These are phyloP conservation scores for Amphibolis antarctica DNA, from an alignment of 106 monocot genomes.

Conservation along the genomic window DNA sequence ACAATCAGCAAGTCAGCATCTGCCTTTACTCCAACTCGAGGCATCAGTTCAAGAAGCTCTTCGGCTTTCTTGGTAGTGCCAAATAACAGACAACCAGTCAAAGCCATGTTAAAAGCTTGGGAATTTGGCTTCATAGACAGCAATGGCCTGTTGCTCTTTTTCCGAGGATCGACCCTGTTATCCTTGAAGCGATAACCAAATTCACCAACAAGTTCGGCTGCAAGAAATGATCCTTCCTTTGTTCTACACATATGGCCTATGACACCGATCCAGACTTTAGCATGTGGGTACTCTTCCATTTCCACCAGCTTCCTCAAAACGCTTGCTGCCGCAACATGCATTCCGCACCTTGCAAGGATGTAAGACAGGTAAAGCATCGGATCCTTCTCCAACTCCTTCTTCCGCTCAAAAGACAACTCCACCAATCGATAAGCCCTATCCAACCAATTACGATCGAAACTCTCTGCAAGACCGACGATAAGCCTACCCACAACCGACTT, in stretches of 20 bases:
- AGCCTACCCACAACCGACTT: constrained; percentile 58
- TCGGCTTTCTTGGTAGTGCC: constrained; percentile 63
- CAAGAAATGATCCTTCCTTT: constrained; percentile 51
- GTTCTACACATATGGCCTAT: constrained; percentile 63
- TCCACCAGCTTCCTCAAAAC: constrained; percentile 54
- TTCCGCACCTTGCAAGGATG: constrained; percentile 44
- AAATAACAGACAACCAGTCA: constrained; percentile 54
- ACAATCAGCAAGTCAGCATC: constrained; percentile 45
- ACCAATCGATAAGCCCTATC: constrained; percentile 46
- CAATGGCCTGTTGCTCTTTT: constrained; percentile 55
- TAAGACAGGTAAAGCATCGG: constrained; percentile 55
- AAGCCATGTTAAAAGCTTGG: constrained; percentile 40
- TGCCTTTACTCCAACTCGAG: constrained; percentile 56
- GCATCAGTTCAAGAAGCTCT: constrained; percentile 80
- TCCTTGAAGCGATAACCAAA: constrained; percentile 70
- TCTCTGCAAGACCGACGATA: constrained; percentile 59
- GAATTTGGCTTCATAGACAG: constrained; percentile 65
- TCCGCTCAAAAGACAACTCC: constrained; percentile 16
- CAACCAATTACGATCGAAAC: constrained; percentile 44
- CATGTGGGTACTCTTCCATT: constrained; percentile 51
- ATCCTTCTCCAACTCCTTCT: constrained; percentile 56
- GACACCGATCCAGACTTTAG: constrained; percentile 48
- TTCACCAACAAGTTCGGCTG: constrained; percentile 65
- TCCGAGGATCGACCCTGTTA: constrained; percentile 65
- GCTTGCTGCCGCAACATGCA: constrained; percentile 54